Evolutionary conservation across 2,329 filamentous ascomycete genomes (phyloP).

Genomic region (Penicillium sp.): DNA sequence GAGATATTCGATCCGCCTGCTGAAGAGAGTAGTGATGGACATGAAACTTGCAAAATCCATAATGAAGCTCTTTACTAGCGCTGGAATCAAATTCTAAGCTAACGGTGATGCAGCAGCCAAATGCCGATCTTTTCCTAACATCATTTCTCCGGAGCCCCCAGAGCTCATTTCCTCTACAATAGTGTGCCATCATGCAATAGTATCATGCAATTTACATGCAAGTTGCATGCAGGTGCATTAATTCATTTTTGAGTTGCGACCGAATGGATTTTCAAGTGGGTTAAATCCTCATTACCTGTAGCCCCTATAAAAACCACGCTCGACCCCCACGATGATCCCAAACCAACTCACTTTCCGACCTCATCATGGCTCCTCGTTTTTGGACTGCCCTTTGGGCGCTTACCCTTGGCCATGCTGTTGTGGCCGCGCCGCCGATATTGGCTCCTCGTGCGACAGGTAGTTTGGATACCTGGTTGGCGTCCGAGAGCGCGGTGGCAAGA

Average conservation of each 20-base stretch:
- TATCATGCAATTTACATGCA: neutral
- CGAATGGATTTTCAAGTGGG: neutral
- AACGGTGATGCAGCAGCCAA: neutral
- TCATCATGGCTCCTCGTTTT: conserved; percentile 19
- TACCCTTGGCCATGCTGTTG: conserved; percentile 17
- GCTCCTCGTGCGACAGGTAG: conserved; percentile 19
- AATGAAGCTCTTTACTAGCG: neutral
- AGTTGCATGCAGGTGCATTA: neutral
- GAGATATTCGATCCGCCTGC: conserved; percentile 2
- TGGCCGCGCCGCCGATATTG: conserved; percentile 19
- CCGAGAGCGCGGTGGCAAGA: conserved; percentile 51
- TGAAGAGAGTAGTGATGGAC: neutral
- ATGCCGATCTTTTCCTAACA: conserved; percentile 6
- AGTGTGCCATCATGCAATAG: neutral
- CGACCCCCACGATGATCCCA: neutral
- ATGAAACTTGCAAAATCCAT: neutral
- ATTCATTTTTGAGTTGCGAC: neutral
- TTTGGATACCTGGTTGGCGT: conserved; percentile 29
- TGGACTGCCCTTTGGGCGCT: conserved; percentile 25
- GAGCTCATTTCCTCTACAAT: neutral
- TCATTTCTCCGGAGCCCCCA: neutral
- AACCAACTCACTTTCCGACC: neutral
- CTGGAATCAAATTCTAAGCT: neutral
- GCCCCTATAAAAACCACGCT: conserved; percentile 14
- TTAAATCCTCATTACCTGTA: neutral